Evolutionary conservation across 306 rosid genomes (phyloP), one percentile per base, ranked within the genome.

Genomic region (Cicer yamashitae): DNA sequence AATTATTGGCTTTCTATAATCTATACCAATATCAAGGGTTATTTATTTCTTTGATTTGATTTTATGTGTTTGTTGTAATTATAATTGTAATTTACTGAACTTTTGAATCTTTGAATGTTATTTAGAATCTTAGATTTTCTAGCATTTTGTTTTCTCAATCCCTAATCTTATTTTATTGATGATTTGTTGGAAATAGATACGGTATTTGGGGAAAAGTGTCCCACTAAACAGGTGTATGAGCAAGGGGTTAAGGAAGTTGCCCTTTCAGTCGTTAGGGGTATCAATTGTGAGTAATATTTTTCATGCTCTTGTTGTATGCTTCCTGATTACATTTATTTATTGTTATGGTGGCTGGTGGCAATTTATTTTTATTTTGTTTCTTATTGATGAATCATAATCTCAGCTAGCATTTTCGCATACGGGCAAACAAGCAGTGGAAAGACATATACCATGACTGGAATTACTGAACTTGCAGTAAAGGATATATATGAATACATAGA

Each of bases 361-460:
- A n/a, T 52, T 46, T 40, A n/a, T 12, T 20, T 12, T 54, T 53
- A 11, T 38, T 34, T 22, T 72, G 39, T 11, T 66, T 59, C 72
- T 75, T 60, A 50, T 17, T 61, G 59, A 15, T 66, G 73, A 67
- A 30, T 67, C 40, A 9, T 70, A 43, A 77, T 61, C 77, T 69
- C 88, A 91, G 98, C 89, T 20, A 87, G 94, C 76, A 84, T 91
- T 83, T 94, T 94, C 10, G 97, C 98, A 9, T 94, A 94, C 56
- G 98, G 97, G 25, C 98, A 90, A 86, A 94, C 98, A 44, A 91
- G 97, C 81, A 94, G 98, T 67, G 98, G 98, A 79, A 94, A 94
- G 89, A 94, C 98, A 6, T 92, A 91, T 84, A 91, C 98, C 46
- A 91, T 91, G 96, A 82, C 80, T 14, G 98, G 97, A 74, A 79